Evolutionary conservation across 306 rosid genomes (phyloP).

Genomic region (Boehmeria nivea): DNA sequence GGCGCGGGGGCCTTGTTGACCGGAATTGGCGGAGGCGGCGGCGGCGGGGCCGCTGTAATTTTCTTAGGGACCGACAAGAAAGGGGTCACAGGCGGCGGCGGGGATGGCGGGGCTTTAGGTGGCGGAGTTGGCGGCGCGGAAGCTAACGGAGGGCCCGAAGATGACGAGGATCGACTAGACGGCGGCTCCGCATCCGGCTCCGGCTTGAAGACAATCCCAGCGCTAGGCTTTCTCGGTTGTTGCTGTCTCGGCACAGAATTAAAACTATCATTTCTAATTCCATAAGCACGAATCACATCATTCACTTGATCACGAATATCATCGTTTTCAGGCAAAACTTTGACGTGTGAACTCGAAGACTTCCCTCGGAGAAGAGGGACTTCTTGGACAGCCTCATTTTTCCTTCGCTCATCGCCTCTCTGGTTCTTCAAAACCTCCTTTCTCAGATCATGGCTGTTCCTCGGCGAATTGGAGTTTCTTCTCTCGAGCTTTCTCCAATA

Average conservation of each 20-base stretch:
- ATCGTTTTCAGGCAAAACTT: slow-evolving; percentile 29
- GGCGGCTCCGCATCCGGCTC: slow-evolving; percentile 23
- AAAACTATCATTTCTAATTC: slow-evolving; percentile 5
- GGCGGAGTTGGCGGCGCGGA: slow-evolving; percentile 23
- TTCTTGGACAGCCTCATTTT: slow-evolving; percentile 37
- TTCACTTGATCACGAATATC: not conserved
- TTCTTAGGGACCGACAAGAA: slow-evolving; percentile 8
- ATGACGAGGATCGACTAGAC: slow-evolving; percentile 12
- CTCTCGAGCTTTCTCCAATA: slow-evolving; percentile 76
- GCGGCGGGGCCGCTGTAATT: slow-evolving; percentile 14
- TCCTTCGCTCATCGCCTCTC: slow-evolving; percentile 16
- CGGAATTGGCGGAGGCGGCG: slow-evolving; percentile 12
- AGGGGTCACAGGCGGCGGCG: slow-evolving; percentile 9
- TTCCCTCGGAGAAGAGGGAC: slow-evolving; percentile 69
- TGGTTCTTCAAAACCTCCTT: not conserved
- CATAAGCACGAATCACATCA: not conserved
- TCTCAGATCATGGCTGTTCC: slow-evolving; percentile 10
- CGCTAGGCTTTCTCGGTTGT: slow-evolving; percentile 12
- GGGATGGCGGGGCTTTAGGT: slow-evolving; percentile 8
- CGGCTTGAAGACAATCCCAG: slow-evolving; percentile 17
- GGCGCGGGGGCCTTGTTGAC: slow-evolving; percentile 21
- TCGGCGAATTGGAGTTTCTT: slow-evolving; percentile 19
- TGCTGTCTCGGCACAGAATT: not conserved
- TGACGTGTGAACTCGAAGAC: slow-evolving; percentile 64
- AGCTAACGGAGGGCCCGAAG: slow-evolving; percentile 18